Evolutionary conservation across 441 rosid species (phyloP).

Genomic region (Bocquillonia castaneifolia): DNA sequence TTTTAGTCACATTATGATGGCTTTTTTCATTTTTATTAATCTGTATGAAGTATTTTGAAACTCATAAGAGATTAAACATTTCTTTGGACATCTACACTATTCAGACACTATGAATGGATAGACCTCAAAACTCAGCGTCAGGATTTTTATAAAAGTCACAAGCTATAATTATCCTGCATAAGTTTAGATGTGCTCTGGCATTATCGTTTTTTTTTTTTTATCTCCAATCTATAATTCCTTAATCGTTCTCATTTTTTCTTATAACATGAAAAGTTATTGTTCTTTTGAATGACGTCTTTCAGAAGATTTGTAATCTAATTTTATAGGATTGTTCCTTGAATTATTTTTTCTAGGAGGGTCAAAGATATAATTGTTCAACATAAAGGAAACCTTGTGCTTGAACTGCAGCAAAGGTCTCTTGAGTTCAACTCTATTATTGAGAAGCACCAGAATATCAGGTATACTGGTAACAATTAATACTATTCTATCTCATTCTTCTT

Average conservation of each 20-base stretch:
- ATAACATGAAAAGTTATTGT: background rate
- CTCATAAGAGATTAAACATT: background rate
- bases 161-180: background rate
- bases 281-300: slow-evolving; percentile 26
- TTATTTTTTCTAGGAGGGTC: slow-evolving; percentile 60
- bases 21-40: slow-evolving; percentile 2
- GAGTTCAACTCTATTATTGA: slow-evolving; percentile 87
- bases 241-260: slow-evolving; percentile 6
- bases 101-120: background rate
- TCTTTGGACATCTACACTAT: background rate
- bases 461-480: slow-evolving; percentile 15
- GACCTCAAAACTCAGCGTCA: background rate
- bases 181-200: background rate
- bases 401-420: slow-evolving; percentile 96
- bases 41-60: background rate
- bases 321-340: background rate
- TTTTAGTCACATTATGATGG: background rate
- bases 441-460: slow-evolving; percentile 89
- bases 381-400: slow-evolving; percentile 89
- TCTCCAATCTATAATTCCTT: slow-evolving; percentile 1
- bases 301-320: slow-evolving; percentile 52
- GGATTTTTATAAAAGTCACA: background rate
- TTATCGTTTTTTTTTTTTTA: slow-evolving; percentile 6
- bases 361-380: slow-evolving; percentile 58
- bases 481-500: slow-evolving; percentile 20